These are phyloP conservation scores for Cymbopogon flexuosus DNA, from an alignment of 202 grass and related monocot species.

Conservation along the genomic window DNA sequence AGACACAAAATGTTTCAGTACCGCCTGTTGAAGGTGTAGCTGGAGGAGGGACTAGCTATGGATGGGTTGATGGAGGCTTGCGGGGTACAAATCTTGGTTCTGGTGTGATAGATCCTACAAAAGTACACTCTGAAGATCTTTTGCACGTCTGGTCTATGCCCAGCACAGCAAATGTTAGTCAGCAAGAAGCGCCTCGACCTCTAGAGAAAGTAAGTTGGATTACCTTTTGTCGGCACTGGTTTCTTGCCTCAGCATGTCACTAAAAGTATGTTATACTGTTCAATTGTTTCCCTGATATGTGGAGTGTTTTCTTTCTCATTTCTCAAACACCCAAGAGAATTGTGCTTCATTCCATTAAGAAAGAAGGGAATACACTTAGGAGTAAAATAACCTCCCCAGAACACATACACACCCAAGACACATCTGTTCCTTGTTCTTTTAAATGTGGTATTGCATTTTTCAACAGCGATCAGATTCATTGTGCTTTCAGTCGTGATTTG, in stretches of 20 bases:
- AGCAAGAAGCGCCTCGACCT: slow-evolving; percentile 78
- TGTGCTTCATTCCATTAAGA: background rate
- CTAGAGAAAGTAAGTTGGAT: slow-evolving; percentile 69
- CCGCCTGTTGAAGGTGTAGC: slow-evolving; percentile 94
- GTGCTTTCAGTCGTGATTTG: background rate
- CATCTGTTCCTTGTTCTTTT: background rate
- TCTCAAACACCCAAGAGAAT: background rate
- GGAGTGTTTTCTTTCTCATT: background rate
- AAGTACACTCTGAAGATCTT: slow-evolving; percentile 64
- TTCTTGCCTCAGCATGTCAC: background rate
- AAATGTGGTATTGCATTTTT: slow-evolving; percentile 7
- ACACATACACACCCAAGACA: background rate
- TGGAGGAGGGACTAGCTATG: slow-evolving; percentile 96
- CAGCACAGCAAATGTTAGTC: slow-evolving; percentile 83
- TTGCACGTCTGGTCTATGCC: slow-evolving; percentile 97
- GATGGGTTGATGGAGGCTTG: slow-evolving; percentile 65
- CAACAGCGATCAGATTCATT: background rate
- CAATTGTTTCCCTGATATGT: background rate
- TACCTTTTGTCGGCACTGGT: slow-evolving; percentile 9
- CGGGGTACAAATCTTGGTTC: slow-evolving; percentile 40
- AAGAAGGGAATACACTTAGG: background rate
- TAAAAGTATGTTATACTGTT: background rate
- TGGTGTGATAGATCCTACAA: slow-evolving; percentile 61
- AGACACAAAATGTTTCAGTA: slow-evolving; percentile 40
- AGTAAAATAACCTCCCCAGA: background rate